phyloP scores from a whole-genome alignment of 768 basidiomycete genomes.

The Coprinellus micaceus region DNA sequence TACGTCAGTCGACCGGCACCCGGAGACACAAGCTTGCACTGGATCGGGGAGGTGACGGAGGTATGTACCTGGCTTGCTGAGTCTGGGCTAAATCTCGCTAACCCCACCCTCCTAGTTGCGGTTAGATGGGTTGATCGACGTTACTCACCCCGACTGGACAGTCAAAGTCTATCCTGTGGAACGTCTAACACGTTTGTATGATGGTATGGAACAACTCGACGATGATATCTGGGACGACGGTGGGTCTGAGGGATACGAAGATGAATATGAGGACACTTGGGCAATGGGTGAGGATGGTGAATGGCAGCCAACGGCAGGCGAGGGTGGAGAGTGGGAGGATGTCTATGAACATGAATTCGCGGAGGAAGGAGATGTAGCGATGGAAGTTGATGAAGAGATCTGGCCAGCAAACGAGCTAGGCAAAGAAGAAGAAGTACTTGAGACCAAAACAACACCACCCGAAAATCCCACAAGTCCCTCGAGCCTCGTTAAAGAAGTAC shows the following conservation, averaged over 20 bases:
- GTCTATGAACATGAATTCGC: conserved; percentile 18
- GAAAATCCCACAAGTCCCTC: neutral
- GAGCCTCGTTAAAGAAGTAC: neutral
- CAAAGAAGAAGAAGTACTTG: neutral
- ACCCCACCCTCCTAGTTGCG: conserved; percentile 47
- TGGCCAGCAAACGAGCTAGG: neutral
- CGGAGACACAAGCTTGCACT: conserved; percentile 47
- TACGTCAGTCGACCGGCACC: conserved; percentile 39
- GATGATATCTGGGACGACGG: conserved; percentile 59
- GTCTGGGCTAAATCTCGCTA: conserved; percentile 11
- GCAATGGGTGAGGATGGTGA: conserved; percentile 40
- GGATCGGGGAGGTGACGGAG: conserved; percentile 86
- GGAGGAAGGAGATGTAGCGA: neutral
- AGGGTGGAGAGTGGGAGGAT: conserved; percentile 38
- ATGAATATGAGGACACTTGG: conserved; percentile 43
- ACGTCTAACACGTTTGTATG: conserved; percentile 72
- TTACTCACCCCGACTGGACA: conserved; percentile 62
- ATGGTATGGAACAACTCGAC: conserved; percentile 77
- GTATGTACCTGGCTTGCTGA: conserved; percentile 35
- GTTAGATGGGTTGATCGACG: conserved; percentile 68
- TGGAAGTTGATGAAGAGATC: neutral
- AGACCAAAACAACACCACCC: too few relatives aligned
- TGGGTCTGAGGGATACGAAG: conserved; percentile 38
- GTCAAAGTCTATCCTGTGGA: conserved; percentile 54
- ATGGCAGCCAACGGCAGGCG: conserved; percentile 45